Base-by-base conservation (phyloP, 257 asterid species). In the Plantago major region DNA sequence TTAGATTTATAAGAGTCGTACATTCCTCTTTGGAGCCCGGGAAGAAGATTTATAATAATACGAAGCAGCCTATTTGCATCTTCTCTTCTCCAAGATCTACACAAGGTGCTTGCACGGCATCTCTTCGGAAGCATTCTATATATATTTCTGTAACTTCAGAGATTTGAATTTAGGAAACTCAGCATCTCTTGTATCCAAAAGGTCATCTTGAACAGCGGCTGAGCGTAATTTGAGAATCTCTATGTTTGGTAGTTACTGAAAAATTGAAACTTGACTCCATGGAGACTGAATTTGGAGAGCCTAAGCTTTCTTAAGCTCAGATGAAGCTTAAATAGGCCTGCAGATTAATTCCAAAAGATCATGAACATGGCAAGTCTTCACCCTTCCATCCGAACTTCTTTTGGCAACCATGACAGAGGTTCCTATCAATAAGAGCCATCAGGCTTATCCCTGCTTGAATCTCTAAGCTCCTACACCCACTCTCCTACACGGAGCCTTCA, bases 401-500 rank as follows among this genome's bases (percentile, higher is more conserved):
- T 26, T 28, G 7, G 43, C 6, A 13, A 30, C 42, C 60, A 55
- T 30, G 60, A 51, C 57, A n/a, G 12, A 55, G 60, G 11, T 16
- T 55, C 28, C 60, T 55, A 15, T 55, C 60, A 11, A 55, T 55
- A 30, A 55, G 60, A 26, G n/a, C 45, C 60, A 26, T 55, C 13
- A 55, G 60, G 16, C 28, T 55, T 55, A 7, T 14, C 42, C 28
- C n/a, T 14, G 60, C 60, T 30, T 55, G 18, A 26, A 14, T 28
- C 42, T 55, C 60, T 15, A 55, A 55, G 22, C 17, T 22, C 8
- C 5, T 7, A 22, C 44, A 55, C 7, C 17, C 45, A 3, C 9
- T 28, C 60, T 55, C 28, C 10, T 26, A 43, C 6, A 55, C 44
- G 12, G 28, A 10, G 11, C 60, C 60, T n/a, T 55, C 60, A 11